Evolutionary conservation across 495 filamentous ascomycete genomes (phyloP).

Genomic region (Saxispiralis lemnorum): DNA sequence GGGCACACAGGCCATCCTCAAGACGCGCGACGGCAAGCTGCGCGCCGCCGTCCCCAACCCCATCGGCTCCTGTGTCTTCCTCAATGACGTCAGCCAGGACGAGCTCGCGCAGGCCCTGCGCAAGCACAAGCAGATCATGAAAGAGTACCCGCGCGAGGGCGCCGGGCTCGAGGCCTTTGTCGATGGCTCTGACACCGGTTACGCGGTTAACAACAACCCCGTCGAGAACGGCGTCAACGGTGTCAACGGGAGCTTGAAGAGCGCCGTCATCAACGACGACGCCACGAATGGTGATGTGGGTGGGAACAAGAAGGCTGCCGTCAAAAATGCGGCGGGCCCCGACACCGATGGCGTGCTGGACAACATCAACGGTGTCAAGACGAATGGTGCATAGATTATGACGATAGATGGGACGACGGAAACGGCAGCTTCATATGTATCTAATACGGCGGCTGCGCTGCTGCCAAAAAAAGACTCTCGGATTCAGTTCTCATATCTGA

Average conservation of each 20-base stretch:
- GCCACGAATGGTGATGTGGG: slow-evolving; percentile 7
- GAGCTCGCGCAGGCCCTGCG: slow-evolving; percentile 35
- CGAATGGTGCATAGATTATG: not conserved
- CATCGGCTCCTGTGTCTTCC: slow-evolving; percentile 37
- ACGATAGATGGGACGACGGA: too few species aligned
- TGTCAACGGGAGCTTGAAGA: slow-evolving; percentile 2
- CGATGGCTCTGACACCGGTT: slow-evolving; percentile 42
- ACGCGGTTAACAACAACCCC: slow-evolving; percentile 29
- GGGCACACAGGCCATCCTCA: slow-evolving; percentile 42
- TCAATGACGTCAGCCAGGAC: slow-evolving; percentile 35
- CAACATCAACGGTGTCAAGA: slow-evolving; percentile 3
- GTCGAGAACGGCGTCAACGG: slow-evolving; percentile 19
- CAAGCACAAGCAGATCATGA: slow-evolving; percentile 37
- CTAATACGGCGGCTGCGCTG: too few species aligned
- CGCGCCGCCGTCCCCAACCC: slow-evolving; percentile 40
- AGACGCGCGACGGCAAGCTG: slow-evolving; percentile 43
- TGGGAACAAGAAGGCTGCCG: slow-evolving; percentile 9
- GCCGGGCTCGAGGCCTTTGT: slow-evolving; percentile 44
- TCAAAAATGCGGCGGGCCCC: slow-evolving; percentile 12
- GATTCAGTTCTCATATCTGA: too few species aligned
- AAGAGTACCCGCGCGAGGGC: slow-evolving; percentile 36
- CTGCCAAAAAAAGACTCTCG: too few species aligned
- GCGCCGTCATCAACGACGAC: slow-evolving; percentile 9
- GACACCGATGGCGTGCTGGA: slow-evolving; percentile 9
- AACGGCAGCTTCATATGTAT: too few species aligned